Evolutionary conservation across 805 yeast genomes (phyloP).

Genomic region (Ogataea nakhonphanomensis): DNA sequence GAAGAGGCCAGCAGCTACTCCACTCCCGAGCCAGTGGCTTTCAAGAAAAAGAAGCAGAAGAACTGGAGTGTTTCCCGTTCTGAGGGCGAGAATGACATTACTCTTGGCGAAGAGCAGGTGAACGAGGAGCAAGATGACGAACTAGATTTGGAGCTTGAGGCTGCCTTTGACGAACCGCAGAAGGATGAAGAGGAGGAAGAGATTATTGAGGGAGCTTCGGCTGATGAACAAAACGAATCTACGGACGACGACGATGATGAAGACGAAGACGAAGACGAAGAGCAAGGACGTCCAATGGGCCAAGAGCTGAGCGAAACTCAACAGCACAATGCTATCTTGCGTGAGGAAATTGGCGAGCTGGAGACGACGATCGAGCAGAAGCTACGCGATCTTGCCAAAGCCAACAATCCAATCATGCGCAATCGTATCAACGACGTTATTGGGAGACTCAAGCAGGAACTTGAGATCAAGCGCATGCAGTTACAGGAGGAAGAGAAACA

Average conservation of each 20-base stretch:
- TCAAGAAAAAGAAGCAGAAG: constrained; percentile 24
- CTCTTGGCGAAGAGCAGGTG: constrained; percentile 25
- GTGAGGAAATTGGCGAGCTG: constrained; percentile 82
- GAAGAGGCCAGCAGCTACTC: constrained; percentile 34
- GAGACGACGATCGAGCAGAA: constrained; percentile 75
- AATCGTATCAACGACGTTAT: constrained; percentile 83
- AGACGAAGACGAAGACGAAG: constrained; percentile 41
- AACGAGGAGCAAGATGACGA: constrained; percentile 31
- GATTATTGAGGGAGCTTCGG: constrained; percentile 45
- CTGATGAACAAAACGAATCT: constrained; percentile 41
- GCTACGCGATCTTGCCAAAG: constrained; percentile 64
- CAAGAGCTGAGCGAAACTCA: constrained; percentile 46
- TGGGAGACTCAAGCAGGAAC: constrained; percentile 70
- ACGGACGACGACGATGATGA: constrained; percentile 48
- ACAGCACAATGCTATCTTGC: constrained; percentile 68
- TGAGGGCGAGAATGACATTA: constrained; percentile 32
- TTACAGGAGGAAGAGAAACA: constrained; percentile 35
- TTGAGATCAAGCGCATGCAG: constrained; percentile 74
- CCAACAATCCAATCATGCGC: constrained; percentile 79
- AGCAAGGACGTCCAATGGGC: constrained; percentile 36
- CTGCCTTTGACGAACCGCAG: constrained; percentile 17
- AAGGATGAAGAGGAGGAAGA: constrained; percentile 37
- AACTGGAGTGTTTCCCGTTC: constrained; percentile 6
- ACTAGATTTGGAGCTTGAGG: constrained; percentile 22
- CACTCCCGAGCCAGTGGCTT: constrained; percentile 21